Conservation (phyloP, 2,329 filamentous ascomycete species). For the Aaosphaeria arxii region DNA sequence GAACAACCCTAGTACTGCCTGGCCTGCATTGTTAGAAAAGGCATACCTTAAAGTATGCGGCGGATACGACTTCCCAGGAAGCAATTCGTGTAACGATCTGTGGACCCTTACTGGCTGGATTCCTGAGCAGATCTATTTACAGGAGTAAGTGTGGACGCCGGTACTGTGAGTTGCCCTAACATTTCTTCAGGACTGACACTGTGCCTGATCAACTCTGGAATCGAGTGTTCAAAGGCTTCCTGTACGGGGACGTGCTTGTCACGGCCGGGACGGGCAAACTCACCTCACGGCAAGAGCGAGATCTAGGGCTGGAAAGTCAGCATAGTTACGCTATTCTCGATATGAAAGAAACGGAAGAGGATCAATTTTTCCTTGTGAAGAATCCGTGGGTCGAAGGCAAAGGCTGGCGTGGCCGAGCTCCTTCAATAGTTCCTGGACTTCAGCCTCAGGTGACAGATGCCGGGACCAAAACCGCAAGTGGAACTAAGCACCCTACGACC, state of each 20-base stretch:
- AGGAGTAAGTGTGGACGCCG: conserved; percentile 51
- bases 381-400: conserved; percentile 92
- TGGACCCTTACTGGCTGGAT: conserved; percentile 96
- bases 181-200: conserved; percentile 64
- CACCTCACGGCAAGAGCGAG: conserved; percentile 70
- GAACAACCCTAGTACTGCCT: conserved; percentile 75
- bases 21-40: conserved; percentile 92
- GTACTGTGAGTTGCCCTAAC: conserved; percentile 8
- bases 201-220: conserved; percentile 75
- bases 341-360: conserved; percentile 62
- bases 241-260: conserved; percentile 76
- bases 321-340: conserved; percentile 94
- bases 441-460: conserved; percentile 13
- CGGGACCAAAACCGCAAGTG: conserved; percentile 19
- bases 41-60: conserved; percentile 94
- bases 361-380: conserved; percentile 76
- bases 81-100: conserved; percentile 92
- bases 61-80: conserved; percentile 96
- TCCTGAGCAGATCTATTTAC: conserved; percentile 89
- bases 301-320: conserved; percentile 79
- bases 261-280: conserved; percentile 88
- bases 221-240: conserved; percentile 70
- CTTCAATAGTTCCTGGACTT: conserved; percentile 13
- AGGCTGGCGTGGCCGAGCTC: conserved; percentile 61
- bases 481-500: conserved; percentile 61